Conservation (phyloP, 2,329 filamentous ascomycete species). For the Fusarium penzigii region DNA sequence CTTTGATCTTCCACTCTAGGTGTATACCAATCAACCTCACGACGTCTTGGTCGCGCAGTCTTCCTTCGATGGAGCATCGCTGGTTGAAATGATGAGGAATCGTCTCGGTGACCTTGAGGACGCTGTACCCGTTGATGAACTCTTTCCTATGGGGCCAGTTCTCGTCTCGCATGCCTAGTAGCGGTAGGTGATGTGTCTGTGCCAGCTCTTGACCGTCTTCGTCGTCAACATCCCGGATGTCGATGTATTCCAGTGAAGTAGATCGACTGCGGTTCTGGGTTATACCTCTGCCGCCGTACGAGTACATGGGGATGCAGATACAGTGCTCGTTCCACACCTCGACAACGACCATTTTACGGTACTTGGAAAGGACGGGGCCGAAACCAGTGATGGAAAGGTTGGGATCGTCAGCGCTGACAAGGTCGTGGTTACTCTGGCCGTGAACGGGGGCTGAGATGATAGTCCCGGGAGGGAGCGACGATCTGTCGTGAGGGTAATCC, state of each 20-base stretch:
- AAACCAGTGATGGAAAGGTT: conserved; percentile 11
- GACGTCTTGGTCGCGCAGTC: background rate
- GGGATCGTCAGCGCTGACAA: conserved; percentile 1
- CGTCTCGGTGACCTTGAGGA: conserved; percentile 24
- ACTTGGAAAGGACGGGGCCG: conserved; percentile 24
- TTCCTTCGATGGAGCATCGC: conserved; percentile 23
- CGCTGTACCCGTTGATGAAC: conserved; percentile 13
- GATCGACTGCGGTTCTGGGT: background rate
- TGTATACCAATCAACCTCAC: background rate
- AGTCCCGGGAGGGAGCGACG: conserved; percentile 9
- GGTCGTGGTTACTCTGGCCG: conserved; percentile 6
- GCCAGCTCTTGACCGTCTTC: background rate
- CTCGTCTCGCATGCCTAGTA: conserved; percentile 7
- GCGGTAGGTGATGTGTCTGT: background rate
- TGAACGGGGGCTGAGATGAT: conserved; percentile 24
- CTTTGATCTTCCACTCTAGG: background rate
- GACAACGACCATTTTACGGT: conserved; percentile 25
- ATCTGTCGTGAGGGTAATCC: background rate
- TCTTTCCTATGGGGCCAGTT: conserved; percentile 3
- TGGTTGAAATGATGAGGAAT: background rate
- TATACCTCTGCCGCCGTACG: conserved; percentile 18
- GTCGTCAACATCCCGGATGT: conserved; percentile 15
- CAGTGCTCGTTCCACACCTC: conserved; percentile 20
- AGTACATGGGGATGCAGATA: conserved; percentile 21
- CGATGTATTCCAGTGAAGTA: conserved; percentile 16